Base-by-base conservation (phyloP, 345 rosid species). In the Nephelium lappaceum region DNA sequence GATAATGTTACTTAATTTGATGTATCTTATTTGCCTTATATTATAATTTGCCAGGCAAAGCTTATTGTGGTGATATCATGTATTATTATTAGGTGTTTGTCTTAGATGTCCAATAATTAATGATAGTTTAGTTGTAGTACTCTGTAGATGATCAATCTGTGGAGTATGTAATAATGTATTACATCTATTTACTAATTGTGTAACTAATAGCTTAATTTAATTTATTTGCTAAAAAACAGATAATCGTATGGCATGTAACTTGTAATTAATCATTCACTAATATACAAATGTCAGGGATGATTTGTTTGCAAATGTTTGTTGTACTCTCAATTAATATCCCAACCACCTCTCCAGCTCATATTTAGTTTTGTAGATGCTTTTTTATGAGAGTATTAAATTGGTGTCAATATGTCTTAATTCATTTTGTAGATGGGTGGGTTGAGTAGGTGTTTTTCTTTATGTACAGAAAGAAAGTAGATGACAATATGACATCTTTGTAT, bases 381-480 rank as follows among this genome's bases (percentile, higher is more conserved):
- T 67, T 67, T 12, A 67, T 39, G 74, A 49, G 39, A 47, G 23
- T 49, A 49, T 71, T 71, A 31, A 71, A 71, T 24, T 71, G 60
- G 53, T 53, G 41, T 16, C 12, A 15, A 5, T 51, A 15, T n/a
- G 1, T 27, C 7, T 51, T 71, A 6, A 10, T 11, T 71, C 41
- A 8, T 21, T 23, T 16, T 42, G 14, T 49, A 24, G 23, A 25
- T 24, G 62, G 41, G 70, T 67, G 45, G 23, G 55, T 25, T 47
- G 21, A 25, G 53, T 67, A 2, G 11, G 42, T 42, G 27, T 3
- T 41, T 67, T 67, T 41, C 43, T 1, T n/a, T 11, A 67, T 25
- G 15, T 42, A 41, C 21, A 67, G 5, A 9, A n/a, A 43, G 21
- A n/a, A 8, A 4, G 4, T 36, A 45, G 49, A 31, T 31, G 36